These are phyloP conservation scores for Protomyces lactucae-debilis DNA, from an alignment of 1,139 yeast species.

Conservation along the genomic window DNA sequence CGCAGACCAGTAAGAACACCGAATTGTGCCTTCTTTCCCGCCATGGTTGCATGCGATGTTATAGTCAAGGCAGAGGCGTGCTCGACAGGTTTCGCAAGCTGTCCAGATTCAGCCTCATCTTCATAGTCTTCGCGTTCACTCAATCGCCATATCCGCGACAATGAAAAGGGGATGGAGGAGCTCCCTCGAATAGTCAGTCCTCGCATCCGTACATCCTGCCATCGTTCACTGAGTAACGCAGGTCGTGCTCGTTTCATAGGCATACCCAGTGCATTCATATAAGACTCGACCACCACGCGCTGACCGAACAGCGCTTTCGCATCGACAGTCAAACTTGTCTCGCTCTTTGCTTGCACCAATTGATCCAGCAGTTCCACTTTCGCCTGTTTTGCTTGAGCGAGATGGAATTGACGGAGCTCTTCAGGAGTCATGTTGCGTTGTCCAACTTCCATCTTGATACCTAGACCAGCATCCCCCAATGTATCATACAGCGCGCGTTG, in stretches of 20 bases:
- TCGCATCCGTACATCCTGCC: constrained; percentile 8
- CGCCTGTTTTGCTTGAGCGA: constrained; percentile 16
- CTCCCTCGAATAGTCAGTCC: constrained; percentile 17
- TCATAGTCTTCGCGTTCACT: neutral
- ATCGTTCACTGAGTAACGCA: constrained; percentile 13
- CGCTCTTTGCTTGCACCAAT: constrained; percentile 24
- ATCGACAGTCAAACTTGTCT: constrained; percentile 5
- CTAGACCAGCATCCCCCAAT: constrained; percentile 45
- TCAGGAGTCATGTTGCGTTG: constrained; percentile 25
- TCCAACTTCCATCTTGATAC: constrained; percentile 33
- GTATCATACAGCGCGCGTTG: constrained; percentile 55
- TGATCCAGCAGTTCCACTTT: constrained; percentile 24
- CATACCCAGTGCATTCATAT: constrained; percentile 4
- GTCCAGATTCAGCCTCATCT: neutral
- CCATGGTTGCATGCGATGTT: constrained; percentile 19
- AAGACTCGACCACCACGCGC: constrained; percentile 13
- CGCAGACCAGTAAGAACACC: constrained; percentile 21
- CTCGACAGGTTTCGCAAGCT: neutral
- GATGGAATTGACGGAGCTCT: constrained; percentile 9
- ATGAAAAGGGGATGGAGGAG: constrained; percentile 23
- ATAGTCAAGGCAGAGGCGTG: constrained; percentile 14
- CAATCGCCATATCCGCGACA: neutral
- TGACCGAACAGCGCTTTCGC: constrained; percentile 21
- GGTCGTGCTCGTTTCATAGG: constrained; percentile 17
- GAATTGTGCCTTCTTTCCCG: constrained; percentile 21